Evolutionary conservation across 768 basidiomycete genomes (phyloP).

Genomic region (Boletus sensibilis): DNA sequence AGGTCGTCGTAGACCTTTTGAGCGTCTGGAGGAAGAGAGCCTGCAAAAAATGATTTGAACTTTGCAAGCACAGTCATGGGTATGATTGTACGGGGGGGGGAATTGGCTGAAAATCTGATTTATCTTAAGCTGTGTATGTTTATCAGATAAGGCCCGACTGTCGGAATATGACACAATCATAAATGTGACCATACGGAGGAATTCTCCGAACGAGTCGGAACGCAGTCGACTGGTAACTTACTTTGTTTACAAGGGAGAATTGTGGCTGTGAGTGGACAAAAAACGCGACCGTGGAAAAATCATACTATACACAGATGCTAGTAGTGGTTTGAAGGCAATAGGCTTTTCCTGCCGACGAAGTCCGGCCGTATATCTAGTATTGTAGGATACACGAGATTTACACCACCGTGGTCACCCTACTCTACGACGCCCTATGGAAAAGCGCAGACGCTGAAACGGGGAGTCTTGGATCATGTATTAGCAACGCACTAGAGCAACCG

Average conservation of each 20-base stretch:
- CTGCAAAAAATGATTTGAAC: constrained; percentile 21
- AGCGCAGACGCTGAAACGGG: neutral
- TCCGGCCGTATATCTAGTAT: too few species aligned
- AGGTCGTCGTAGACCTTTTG: constrained; percentile 51
- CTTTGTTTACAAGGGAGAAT: too few species aligned
- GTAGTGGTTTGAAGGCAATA: too few species aligned
- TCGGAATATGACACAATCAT: neutral
- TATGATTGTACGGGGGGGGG: neutral
- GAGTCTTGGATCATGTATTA: constrained; percentile 2
- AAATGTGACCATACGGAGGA: neutral
- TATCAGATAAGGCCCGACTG: constrained; percentile 3
- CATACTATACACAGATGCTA: too few species aligned
- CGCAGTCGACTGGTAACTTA: too few species aligned
- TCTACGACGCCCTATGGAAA: neutral
- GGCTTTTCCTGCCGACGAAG: too few species aligned
- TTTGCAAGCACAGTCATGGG: constrained; percentile 28
- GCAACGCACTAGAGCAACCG: neutral
- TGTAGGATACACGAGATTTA: neutral
- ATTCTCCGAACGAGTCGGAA: too few species aligned
- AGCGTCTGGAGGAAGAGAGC: constrained; percentile 29
- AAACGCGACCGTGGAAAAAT: too few species aligned
- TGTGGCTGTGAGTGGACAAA: too few species aligned
- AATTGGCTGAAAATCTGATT: neutral
- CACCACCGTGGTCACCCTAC: neutral
- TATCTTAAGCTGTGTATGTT: neutral